Conservation (phyloP, 352 stramenopile genomes). For the Phytophthora boehmeriae region DNA sequence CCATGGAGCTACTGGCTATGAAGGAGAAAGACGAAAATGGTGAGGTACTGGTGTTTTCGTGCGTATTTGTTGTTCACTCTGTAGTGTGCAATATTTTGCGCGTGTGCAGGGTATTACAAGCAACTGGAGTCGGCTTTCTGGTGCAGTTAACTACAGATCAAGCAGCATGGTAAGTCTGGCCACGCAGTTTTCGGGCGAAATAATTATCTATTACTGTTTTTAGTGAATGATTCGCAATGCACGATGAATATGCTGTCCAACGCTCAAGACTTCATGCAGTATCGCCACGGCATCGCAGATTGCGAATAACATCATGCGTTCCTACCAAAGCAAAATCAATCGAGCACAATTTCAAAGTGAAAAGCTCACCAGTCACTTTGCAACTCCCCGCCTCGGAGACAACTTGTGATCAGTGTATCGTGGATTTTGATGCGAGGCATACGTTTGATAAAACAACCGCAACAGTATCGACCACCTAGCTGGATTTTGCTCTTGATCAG, state of each 20-base stretch:
- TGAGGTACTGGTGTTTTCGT: slow-evolving; percentile 1
- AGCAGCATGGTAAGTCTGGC: background rate
- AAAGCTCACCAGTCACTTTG: no score
- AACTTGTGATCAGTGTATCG: no score
- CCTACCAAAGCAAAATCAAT: no score
- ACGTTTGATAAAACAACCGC: no score
- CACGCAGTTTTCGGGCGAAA: background rate
- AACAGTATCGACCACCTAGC: background rate
- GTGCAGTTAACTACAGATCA: slow-evolving; percentile 5
- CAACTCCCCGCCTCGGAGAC: no score
- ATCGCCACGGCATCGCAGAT: no score
- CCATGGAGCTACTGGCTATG: slow-evolving; percentile 45
- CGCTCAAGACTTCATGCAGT: no score
- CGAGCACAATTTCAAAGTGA: no score
- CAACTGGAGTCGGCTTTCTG: slow-evolving; percentile 16
- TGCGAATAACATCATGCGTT: no score
- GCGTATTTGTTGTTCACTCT: background rate
- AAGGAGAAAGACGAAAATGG: slow-evolving; percentile 39
- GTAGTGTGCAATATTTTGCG: background rate
- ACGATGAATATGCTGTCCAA: background rate
- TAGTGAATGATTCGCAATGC: no score
- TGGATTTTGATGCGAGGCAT: no score
- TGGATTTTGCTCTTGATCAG: slow-evolving; percentile 18
- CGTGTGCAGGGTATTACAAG: slow-evolving; percentile 20
- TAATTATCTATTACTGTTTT: no score